A percentile compares a stretch with the other conserved stretches of the same genome.
These are phyloP conservation scores for Fraxinus sp. DNA, from an alignment of 305 asterid genomes.

Conservation along the genomic window DNA sequence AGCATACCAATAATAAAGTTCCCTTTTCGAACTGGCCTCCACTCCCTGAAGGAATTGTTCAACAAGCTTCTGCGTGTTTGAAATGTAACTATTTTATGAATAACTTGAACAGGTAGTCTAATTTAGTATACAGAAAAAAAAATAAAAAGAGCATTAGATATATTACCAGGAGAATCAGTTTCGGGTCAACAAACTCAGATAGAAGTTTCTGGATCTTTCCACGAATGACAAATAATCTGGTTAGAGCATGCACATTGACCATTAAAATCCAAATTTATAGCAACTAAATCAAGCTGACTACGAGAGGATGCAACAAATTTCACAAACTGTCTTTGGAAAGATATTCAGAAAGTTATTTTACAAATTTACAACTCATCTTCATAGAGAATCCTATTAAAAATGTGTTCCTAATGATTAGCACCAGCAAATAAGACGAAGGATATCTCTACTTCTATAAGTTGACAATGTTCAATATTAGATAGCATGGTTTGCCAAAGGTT, in stretches of 20 bases:
- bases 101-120: neutral
- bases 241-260: slow-evolving; percentile 7
- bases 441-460: neutral
- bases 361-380: neutral
- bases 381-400: neutral
- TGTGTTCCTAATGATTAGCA: neutral
- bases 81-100: slow-evolving; percentile 2
- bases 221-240: slow-evolving; percentile 56
- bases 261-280: neutral
- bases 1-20: slow-evolving; percentile 81
- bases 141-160: neutral
- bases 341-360: neutral
- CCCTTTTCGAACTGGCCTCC: slow-evolving; percentile 54
- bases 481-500: neutral
- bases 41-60: slow-evolving; percentile 57
- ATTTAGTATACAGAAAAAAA: neutral
- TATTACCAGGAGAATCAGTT: slow-evolving; percentile 75
- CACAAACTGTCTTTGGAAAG: neutral
- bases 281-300: neutral
- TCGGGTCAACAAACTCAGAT: slow-evolving; percentile 66
- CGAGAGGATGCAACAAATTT: neutral
- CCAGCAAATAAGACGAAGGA: neutral
- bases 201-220: slow-evolving; percentile 70
- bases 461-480: neutral
- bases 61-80: slow-evolving; percentile 61